Evolutionary conservation across 257 asterid genomes (phyloP).

Genomic region (Coffea eugenioides): DNA sequence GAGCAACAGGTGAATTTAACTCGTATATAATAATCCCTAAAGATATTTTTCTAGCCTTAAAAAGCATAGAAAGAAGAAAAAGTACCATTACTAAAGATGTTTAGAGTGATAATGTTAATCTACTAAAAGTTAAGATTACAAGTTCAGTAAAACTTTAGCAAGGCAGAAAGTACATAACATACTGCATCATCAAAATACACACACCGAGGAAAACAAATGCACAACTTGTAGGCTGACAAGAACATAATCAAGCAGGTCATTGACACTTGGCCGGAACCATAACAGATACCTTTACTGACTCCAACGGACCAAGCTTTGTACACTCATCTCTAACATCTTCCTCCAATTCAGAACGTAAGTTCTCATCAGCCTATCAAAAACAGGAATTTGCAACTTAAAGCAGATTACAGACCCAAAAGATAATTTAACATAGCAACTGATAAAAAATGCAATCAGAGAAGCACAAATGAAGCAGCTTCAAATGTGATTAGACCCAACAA

Average conservation of each 20-base stretch:
- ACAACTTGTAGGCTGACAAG: neutral
- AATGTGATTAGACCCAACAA: neutral
- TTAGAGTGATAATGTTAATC: neutral
- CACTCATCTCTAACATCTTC: constrained; percentile 82
- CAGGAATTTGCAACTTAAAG: constrained; percentile 6
- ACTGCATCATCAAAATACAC: neutral
- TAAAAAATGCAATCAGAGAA: neutral
- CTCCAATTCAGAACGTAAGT: constrained; percentile 66
- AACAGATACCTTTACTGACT: constrained; percentile 63
- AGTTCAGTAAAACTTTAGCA: neutral
- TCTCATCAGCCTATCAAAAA: constrained; percentile 63
- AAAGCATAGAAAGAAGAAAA: neutral
- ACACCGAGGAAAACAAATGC: neutral
- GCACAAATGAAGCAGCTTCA: neutral
- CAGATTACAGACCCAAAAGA: neutral
- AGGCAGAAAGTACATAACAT: neutral
- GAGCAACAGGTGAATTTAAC: neutral
- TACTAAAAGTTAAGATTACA: neutral
- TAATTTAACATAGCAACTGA: neutral
- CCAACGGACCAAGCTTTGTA: constrained; percentile 83
- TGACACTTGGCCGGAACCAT: neutral
- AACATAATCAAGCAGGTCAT: neutral
- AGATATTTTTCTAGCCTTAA: neutral
- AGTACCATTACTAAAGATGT: neutral
- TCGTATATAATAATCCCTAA: neutral